Base-by-base conservation (phyloP, 805 yeast genomes). In the Yamadazyma kitorensis region DNA sequence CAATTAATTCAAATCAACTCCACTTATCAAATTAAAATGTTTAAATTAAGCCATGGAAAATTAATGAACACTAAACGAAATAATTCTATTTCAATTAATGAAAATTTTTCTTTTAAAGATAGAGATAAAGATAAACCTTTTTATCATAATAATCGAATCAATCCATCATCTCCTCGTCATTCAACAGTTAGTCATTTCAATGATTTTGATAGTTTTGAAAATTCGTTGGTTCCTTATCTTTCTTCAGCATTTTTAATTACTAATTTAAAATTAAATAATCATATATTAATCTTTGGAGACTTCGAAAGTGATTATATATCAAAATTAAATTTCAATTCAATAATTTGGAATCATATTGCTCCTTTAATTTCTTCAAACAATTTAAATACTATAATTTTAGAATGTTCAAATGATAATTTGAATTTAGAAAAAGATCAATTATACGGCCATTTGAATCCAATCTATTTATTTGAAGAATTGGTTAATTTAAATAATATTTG, bases 401-500 rank as follows among this genome's bases (percentile, higher is more conserved):
- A 88, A 55, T 88, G 97, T 51, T 85, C 95, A 1, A 54, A 51
- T 32, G 30, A 45, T 1, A 35, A 35, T 21, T 49, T 68, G 2
- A 66, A 68, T 40, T 58, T 62, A 8, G 68, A 72, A 0, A 61
- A 65, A 1, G 56, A 62, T 7, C 67, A 68, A 5, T 49, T 86
- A 17, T 88, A 77, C 53, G 97, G 97, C 2, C 97, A 88, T 58
- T 52, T 88, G 57, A 80, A 83, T 9, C 95, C 96, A 4, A 47
- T 55, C 2, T 71, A 72, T 44, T 55, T 88, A 18, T 68, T 84
- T 9, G 50, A 59, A 5, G 95, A 86, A 49, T 59, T 89, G 17
- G 30, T 32, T 11, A 41, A 37, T 17, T 48, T 66, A 9, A 26
- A 19, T 44, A 43, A 35, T 45, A 55, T 39, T 15, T 33, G 33